Base-by-base conservation (phyloP, 1,284 basidiomycete species). In the Fomitopsis palustris region DNA sequence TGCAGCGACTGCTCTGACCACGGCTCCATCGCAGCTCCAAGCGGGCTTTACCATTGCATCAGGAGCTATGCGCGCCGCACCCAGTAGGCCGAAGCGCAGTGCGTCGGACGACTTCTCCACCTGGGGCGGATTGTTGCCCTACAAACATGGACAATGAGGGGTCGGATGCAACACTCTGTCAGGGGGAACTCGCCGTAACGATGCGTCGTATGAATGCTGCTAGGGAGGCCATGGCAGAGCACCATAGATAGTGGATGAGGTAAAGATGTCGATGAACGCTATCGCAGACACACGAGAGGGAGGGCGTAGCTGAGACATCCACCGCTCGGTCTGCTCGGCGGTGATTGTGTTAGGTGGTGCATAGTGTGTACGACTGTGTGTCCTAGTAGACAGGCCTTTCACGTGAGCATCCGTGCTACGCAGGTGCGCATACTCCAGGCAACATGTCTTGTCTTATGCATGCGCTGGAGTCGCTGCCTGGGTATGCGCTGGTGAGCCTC, bases 31-130 rank as follows among this genome's bases (percentile, higher is more conserved):
- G 63, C 90, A 88, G 53, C 72, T 80, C 55, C 71, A 77, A 0
- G 80, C 82, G 1, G 88, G 86, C 2, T 60, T 65, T 49, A 89
- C 77, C 19, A 89, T 69, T 2, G 83, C 86, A 14, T 60, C 37
- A 1, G 87, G 87, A 0, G 82, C 86, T 33, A 91, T 88, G n/a
- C 68, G 73, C 1, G 88, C 86, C 5, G 87, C 85, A 17, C 86
- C 86, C 3, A 88, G 70, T 31, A 87, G 80, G 0, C 86, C 86
- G 58, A 88, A 85, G 55, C 76, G 81, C 17, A 86, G 65, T 0
- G 78, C 77, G 5, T 52, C 27, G 2, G 47, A 4, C 16, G 42
- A 16, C 55, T 60, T 60, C 39, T 52, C 39, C 19, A 53, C 47
- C 29, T 17, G 8, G 3, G 55, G 58, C 6, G 58, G 58, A 27